A percentile compares a stretch with the other conserved stretches of the same genome.
Evolutionary conservation across 1,284 basidiomycete species (phyloP).

Genomic region (Papiliotrema nemorosa): DNA sequence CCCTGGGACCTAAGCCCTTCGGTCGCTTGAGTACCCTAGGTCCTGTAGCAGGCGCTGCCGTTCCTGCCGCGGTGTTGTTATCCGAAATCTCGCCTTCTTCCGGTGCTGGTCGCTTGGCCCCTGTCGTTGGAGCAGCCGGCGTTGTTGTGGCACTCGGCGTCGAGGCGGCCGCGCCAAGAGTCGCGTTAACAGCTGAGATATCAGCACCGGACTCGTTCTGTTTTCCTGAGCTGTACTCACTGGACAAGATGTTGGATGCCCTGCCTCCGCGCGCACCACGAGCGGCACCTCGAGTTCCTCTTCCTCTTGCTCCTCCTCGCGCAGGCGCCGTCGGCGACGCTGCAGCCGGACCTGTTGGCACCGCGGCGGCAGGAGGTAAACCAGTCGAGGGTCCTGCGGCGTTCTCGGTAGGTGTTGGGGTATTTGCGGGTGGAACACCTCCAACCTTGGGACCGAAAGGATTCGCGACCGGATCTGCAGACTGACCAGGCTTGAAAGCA

Average conservation of each 20-base stretch:
- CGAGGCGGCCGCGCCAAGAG: slow-evolving; percentile 14
- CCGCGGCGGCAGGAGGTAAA: not conserved
- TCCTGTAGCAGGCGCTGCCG: slow-evolving; percentile 1
- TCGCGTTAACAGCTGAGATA: slow-evolving; percentile 40
- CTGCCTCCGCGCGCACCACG: slow-evolving; percentile 6
- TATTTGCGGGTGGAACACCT: no score
- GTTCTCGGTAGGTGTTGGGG: no score
- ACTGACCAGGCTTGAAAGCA: not conserved
- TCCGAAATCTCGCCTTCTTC: slow-evolving; percentile 29
- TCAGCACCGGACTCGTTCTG: not conserved
- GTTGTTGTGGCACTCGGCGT: slow-evolving; percentile 7
- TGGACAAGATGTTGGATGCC: slow-evolving; percentile 19
- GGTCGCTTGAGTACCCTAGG: not conserved
- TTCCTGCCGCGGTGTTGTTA: not conserved
- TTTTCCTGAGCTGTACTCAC: slow-evolving; percentile 10
- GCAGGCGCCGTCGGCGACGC: slow-evolving; percentile 4
- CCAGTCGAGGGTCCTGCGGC: no score
- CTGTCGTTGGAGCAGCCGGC: slow-evolving; percentile 15
- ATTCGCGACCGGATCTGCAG: not conserved
- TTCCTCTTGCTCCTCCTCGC: slow-evolving; percentile 14
- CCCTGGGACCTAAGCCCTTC: not conserved
- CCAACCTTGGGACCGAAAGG: no score
- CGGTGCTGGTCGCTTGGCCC: slow-evolving; percentile 24
- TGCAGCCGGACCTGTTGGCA: not conserved
- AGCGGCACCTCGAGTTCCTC: slow-evolving; percentile 3